Conservation (phyloP, 2,329 filamentous ascomycete genomes). For the Phaeosphaeria sp. region DNA sequence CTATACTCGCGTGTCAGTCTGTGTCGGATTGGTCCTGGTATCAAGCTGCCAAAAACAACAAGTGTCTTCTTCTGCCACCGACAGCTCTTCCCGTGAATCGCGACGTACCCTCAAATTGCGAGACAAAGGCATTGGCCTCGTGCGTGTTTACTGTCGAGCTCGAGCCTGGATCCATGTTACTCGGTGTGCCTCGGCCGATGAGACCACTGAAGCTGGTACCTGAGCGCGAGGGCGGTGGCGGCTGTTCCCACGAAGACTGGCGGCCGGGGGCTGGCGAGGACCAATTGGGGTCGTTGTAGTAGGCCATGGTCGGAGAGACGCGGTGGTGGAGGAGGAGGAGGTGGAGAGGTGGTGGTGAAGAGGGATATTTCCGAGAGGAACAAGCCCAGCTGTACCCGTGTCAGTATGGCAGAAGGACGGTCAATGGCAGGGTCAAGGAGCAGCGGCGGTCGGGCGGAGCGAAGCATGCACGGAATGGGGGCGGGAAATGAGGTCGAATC, state of each 20-base stretch:
- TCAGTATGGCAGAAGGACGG: constrained; percentile 6
- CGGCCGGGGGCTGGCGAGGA: constrained; percentile 66
- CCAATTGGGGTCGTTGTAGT: constrained; percentile 71
- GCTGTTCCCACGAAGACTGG: constrained; percentile 76
- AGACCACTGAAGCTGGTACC: constrained; percentile 56
- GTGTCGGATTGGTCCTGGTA: not conserved
- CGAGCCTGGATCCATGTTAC: constrained; percentile 64
- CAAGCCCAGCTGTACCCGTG: constrained; percentile 15
- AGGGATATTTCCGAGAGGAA: constrained; percentile 13
- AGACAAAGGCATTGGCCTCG: constrained; percentile 78
- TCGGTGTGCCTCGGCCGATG: constrained; percentile 19
- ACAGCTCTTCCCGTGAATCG: not conserved
- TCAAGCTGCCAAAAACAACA: not conserved
- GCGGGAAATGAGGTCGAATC: constrained; percentile 36
- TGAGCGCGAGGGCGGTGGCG: constrained; percentile 73
- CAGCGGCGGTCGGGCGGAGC: constrained; percentile 19
- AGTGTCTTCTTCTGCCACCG: not conserved
- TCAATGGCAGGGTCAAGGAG: constrained; percentile 20
- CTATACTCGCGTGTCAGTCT: constrained; percentile 55
- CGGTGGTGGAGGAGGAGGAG: constrained; percentile 9
- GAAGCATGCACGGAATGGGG: constrained; percentile 27
- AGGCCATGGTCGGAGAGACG: constrained; percentile 61
- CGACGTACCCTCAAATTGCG: constrained; percentile 86
- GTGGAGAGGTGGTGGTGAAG: not conserved
- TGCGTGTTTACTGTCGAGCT: constrained; percentile 72